A percentile compares a stretch with the other conserved stretches of the same genome.
phyloP scores from a whole-genome alignment of 805 yeast species.

The Ogataea naganishii region DNA sequence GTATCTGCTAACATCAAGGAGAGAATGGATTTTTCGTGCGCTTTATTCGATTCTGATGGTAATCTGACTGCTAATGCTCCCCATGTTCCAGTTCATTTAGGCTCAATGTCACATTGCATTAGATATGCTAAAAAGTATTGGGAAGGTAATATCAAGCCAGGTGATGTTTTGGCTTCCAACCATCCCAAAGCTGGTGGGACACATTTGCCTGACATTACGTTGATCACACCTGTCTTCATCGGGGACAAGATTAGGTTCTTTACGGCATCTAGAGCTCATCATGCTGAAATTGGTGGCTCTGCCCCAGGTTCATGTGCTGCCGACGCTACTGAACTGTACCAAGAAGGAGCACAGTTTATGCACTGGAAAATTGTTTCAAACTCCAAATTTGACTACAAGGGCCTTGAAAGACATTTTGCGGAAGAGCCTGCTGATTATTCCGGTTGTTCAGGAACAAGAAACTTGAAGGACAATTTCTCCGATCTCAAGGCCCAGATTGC shows the following conservation, averaged over 20 bases:
- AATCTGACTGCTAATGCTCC: constrained; percentile 38
- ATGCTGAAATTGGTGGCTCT: constrained; percentile 56
- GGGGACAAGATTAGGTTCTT: constrained; percentile 38
- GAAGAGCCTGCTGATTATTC: constrained; percentile 40
- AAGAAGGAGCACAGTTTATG: constrained; percentile 49
- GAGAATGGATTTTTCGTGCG: constrained; percentile 40
- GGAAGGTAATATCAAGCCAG: constrained; percentile 28
- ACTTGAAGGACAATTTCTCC: constrained; percentile 45
- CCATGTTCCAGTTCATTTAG: constrained; percentile 38
- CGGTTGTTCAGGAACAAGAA: constrained; percentile 49
- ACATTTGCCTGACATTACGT: constrained; percentile 44
- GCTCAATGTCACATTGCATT: constrained; percentile 37
- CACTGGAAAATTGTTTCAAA: constrained; percentile 40
- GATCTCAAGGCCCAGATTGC: constrained; percentile 41
- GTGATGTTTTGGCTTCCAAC: constrained; percentile 35
- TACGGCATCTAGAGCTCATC: constrained; percentile 54
- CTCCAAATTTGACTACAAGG: constrained; percentile 46
- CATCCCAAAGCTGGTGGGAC: constrained; percentile 38
- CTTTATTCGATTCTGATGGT: constrained; percentile 36
- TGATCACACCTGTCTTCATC: constrained; percentile 46
- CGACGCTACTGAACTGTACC: constrained; percentile 40
- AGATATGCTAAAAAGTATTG: constrained; percentile 28
- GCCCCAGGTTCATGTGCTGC: constrained; percentile 52
- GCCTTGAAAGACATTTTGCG: constrained; percentile 34
- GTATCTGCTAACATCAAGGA: constrained; percentile 39